Conservation (phyloP, 768 basidiomycete species). For the Amanita rubescens region DNA sequence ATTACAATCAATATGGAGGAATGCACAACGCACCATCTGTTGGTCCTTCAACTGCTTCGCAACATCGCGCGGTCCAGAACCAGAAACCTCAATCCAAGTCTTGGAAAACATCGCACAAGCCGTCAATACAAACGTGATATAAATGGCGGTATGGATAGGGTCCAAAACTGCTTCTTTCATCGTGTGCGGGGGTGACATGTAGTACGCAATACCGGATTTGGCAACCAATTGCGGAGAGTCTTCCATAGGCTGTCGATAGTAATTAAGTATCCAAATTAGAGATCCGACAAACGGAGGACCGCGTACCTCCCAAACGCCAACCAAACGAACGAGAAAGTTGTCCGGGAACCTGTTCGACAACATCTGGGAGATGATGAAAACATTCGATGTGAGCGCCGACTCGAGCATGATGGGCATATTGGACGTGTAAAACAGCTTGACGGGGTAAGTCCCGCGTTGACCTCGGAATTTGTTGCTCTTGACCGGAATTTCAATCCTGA, state of each 20-base stretch:
- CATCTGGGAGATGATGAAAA: constrained; percentile 97
- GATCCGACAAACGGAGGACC: background rate
- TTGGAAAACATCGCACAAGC: constrained; percentile 98
- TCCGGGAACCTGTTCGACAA: constrained; percentile 83
- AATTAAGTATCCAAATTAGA: background rate
- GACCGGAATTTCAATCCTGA: constrained; percentile 97
- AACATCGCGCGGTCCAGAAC: constrained; percentile 90
- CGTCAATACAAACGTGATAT: constrained; percentile 87
- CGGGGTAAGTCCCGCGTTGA: constrained; percentile 91
- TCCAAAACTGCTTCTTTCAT: constrained; percentile 82
- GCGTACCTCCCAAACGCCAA: constrained; percentile 97
- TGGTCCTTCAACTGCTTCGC: constrained; percentile 99
- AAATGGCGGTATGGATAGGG: constrained; percentile 88
- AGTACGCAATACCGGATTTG: constrained; percentile 89
- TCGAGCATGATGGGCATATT: constrained; percentile 99
- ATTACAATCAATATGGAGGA: too few relatives aligned
- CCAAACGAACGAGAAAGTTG: constrained; percentile 82
- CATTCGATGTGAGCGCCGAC: constrained; percentile 84
- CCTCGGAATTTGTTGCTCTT: constrained; percentile 95
- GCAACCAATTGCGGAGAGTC: constrained; percentile 91
- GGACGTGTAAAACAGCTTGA: constrained; percentile 97
- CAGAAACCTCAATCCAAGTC: constrained; percentile 99
- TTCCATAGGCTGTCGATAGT: constrained; percentile 65
- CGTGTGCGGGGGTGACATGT: constrained; percentile 97
- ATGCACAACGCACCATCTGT: constrained; percentile 74